phyloP scores from a whole-genome alignment of 352 stramenopile species.

The Blastocystis sp. region DNA sequence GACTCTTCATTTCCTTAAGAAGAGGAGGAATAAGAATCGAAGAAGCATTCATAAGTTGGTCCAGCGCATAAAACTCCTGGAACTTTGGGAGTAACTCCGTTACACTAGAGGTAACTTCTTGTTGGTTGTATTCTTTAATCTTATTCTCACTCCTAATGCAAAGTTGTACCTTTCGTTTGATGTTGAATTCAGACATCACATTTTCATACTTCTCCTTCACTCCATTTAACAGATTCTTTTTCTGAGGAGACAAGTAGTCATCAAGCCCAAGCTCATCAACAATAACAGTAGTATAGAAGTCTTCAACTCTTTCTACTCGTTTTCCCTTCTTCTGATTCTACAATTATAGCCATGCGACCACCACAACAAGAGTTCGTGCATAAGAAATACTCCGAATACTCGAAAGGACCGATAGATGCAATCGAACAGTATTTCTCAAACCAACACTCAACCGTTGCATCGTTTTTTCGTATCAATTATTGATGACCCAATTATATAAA shows the following conservation, averaged over 20 bases:
- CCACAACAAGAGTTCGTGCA: background rate
- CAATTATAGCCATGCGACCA: background rate
- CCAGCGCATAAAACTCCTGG: conserved; percentile 10
- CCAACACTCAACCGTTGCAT: background rate
- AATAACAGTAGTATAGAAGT: background rate
- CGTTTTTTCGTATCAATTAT: background rate
- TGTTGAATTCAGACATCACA: conserved; percentile 26
- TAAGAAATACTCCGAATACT: background rate
- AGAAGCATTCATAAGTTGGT: background rate
- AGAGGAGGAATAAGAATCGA: background rate
- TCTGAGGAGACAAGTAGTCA: background rate
- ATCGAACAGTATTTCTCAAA: background rate
- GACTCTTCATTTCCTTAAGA: background rate
- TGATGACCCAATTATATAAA: background rate
- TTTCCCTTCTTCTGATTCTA: background rate
- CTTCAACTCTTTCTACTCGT: background rate
- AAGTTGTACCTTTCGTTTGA: conserved; percentile 22
- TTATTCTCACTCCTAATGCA: background rate
- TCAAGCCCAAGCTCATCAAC: background rate
- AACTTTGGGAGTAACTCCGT: background rate
- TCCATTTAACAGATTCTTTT: background rate
- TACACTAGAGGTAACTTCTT: background rate
- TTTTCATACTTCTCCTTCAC: conserved; percentile 21
- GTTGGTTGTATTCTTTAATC: conserved; percentile 19
- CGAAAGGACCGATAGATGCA: background rate